phyloP scores from a whole-genome alignment of 129 eudicot genomes.

The Scalesia atractyloides region DNA sequence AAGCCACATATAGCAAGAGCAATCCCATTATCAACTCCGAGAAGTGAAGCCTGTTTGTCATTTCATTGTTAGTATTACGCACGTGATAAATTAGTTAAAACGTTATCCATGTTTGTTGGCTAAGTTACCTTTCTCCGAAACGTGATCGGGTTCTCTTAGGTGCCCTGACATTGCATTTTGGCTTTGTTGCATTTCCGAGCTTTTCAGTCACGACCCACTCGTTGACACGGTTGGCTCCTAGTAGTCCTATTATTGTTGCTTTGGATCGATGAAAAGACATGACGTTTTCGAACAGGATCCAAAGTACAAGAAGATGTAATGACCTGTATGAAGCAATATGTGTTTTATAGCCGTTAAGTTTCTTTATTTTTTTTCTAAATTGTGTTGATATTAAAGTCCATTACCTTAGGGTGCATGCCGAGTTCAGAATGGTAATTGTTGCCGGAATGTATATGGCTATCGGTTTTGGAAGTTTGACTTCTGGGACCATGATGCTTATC shows the following conservation, averaged over 20 bases:
- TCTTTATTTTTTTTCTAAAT: background rate
- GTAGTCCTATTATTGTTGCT: conserved; percentile 80
- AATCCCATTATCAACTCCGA: conserved; percentile 65
- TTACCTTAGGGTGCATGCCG: conserved; percentile 67
- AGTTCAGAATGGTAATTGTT: conserved; percentile 65
- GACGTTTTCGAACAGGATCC: conserved; percentile 92
- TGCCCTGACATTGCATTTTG: conserved; percentile 35
- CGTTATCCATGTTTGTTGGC: background rate
- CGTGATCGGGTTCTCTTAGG: conserved; percentile 45
- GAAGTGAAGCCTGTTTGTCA: conserved; percentile 57
- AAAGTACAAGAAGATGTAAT: conserved; percentile 70
- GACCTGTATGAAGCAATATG: conserved; percentile 53
- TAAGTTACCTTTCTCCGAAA: conserved; percentile 54
- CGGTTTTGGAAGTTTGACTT: conserved; percentile 65
- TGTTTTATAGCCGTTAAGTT: conserved; percentile 5
- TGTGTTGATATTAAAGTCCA: conserved; percentile 10
- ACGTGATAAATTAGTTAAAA: background rate
- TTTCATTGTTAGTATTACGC: conserved; percentile 18
- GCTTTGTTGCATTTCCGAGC: conserved; percentile 61
- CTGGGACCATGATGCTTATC: conserved; percentile 69
- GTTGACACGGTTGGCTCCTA: conserved; percentile 73
- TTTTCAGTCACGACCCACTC: conserved; percentile 94
- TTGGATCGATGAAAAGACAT: conserved; percentile 92
- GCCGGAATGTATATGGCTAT: conserved; percentile 78
- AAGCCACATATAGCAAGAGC: conserved; percentile 56